Evolutionary conservation across 768 basidiomycete genomes (phyloP), one percentile per base, ranked within the genome.

Genomic region (Roridomyces roridus): DNA sequence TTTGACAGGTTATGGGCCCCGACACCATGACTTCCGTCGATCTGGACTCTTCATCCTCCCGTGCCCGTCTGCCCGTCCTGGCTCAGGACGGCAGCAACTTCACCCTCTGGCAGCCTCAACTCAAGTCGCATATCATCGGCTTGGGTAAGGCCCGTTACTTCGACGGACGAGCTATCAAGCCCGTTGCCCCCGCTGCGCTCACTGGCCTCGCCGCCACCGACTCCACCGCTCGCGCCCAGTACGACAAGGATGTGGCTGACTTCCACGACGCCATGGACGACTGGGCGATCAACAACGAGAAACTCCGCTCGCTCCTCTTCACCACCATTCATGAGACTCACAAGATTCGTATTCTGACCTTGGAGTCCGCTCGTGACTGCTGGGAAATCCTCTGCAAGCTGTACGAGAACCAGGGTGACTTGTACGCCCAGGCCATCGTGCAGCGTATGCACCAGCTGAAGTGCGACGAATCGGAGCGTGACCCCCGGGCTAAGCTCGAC

Each of bases 321-420:
- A 11, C 21, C 15, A 46, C 44, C 25, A 46, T 46, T n/a, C 44
- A 46, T 24, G 44, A 46, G 44, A 46, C 44, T 14, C 44, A 46
- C 21, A 46, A 46, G 18, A 31, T 46, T 5, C 28, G 25, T 24
- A 46, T 46, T 24, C 12, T 18, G 4, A 46, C 11, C 20, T 14
- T 24, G 11, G 15, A 18, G 10, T 20, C 44, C 6, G 24, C 44
- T 3, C 3, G 3, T 11, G 44, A 46, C 20, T 46, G 12, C 44
- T 46, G 44, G 44, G 5, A 46, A 8, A 14, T 34, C 7, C 20
- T 46, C 10, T 46, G 44, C 20, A 31, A 46, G 12, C 18, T 26
- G 15, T 46, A 26, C 25, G 44, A 46, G 12, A 9, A 26, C 25
- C 44, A 31, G 28, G 28, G 44, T 10, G 44, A 46, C 12, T 14